Evolutionary conservation across 495 filamentous ascomycete genomes (phyloP), one percentile per base, ranked within the genome.

Genomic region (Aspergillus affinis): DNA sequence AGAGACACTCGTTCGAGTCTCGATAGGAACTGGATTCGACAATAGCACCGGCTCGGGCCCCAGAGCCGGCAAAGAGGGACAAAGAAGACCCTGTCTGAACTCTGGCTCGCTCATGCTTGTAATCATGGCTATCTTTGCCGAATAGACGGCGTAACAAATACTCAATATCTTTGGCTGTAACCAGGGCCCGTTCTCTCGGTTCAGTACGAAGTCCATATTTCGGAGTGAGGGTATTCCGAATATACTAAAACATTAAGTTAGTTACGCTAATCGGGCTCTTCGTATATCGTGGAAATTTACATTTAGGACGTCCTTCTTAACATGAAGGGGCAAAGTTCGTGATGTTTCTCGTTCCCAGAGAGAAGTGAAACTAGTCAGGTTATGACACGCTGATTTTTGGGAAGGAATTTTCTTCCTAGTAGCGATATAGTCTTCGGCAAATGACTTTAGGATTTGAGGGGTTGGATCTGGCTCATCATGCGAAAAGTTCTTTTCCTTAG

Each of bases 11-110:
- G 27, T 69, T 69, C 2, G 41, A 52, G 0, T 55, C 10, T 13
- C 20, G 26, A 58, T 69, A 69, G 26, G 60, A 36, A 54, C 64
- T 69, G 26, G 55, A 69, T 46, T 67, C 58, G 4, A 69, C 48
- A 0, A 65, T 44, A 46, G 64, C 55, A 29, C 65, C 65, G 29
- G 51, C 64, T 50, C 65, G 51, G 15, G 48, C 0, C 44, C 54
- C 62, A 7, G 49, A 69, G 15, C 62, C 44, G 48, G 60, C n/a
- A 55, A 69, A 69, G 6, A 69, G n/a, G 36, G 52, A 13, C 4
- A 69, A 58, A 27, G 65, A 27, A 52, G 51, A 65, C 12, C 29
- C 56, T 17, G 52, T 61, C 48, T 69, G 51, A 0, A 69, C 32
- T 26, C 58, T 49, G 29, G 58, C 67, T 49, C 62, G 59, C 44